Percentiles rank a stretch among this genome's conserved stretches.
These are phyloP conservation scores for Carnegiea gigantea DNA, from an alignment of 179 eudicot genomes.

Conservation along the genomic window DNA sequence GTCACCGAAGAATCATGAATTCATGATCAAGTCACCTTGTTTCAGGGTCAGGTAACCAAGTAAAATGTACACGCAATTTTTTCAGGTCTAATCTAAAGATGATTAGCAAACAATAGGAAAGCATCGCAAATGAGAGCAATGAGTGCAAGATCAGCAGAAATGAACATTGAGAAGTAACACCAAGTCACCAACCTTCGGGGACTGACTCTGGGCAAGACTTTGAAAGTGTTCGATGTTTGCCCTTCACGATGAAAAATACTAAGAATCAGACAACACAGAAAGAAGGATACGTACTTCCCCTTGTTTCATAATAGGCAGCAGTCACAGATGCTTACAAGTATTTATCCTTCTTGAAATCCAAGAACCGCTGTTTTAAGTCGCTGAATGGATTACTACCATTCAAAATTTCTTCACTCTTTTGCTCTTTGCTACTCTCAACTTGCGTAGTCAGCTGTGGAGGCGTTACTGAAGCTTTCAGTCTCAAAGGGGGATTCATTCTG, in stretches of 20 bases:
- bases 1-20: not conserved
- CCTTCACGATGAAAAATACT: conserved; percentile 43
- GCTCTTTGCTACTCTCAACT: conserved; percentile 31
- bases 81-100: not conserved
- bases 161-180: not conserved
- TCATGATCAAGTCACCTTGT: not conserved
- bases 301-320: not conserved
- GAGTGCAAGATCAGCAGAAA: not conserved
- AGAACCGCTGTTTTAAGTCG: conserved; percentile 58
- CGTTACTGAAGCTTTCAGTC: conserved; percentile 49
- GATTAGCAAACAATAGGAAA: not conserved
- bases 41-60: not conserved
- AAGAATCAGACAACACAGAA: not conserved
- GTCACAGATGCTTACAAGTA: conserved; percentile 56
- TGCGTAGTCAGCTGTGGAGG: conserved; percentile 44
- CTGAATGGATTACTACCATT: conserved; percentile 43
- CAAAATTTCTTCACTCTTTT: conserved; percentile 24
- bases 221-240: conserved; percentile 57
- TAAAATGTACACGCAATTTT: not conserved
- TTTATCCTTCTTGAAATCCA: conserved; percentile 70
- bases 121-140: not conserved
- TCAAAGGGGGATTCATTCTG: conserved; percentile 52
- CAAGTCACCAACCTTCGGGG: conserved; percentile 80
- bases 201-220: conserved; percentile 64
- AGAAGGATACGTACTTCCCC: not conserved